These are phyloP conservation scores for Stevia rebaudiana DNA, from an alignment of 140 eudicot species.

Conservation along the genomic window DNA sequence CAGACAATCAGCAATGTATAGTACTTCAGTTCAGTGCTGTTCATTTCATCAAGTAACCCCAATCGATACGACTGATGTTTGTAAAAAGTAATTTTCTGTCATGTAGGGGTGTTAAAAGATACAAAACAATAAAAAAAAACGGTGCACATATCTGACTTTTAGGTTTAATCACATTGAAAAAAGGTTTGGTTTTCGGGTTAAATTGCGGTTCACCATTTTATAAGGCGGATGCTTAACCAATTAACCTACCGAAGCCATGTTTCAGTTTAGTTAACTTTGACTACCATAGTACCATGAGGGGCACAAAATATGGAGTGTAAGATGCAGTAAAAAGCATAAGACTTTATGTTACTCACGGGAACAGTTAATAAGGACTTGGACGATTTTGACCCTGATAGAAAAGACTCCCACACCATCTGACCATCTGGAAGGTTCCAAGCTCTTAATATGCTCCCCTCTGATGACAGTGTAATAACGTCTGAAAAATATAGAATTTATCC, in stretches of 20 bases:
- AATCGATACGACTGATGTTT: neutral
- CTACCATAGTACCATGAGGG: conserved; percentile 10
- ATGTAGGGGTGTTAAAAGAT: neutral
- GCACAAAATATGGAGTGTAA: neutral
- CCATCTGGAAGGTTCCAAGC: conserved; percentile 99
- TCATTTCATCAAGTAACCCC: neutral
- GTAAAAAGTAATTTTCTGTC: neutral
- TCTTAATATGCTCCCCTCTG: conserved; percentile 80
- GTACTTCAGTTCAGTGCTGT: neutral
- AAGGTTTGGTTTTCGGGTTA: neutral
- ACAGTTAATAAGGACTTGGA: conserved; percentile 55
- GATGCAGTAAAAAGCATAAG: conserved; percentile 1
- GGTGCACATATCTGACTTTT: neutral
- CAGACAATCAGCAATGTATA: neutral
- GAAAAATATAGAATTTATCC: conserved; percentile 14
- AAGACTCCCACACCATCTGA: conserved; percentile 97
- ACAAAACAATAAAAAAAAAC: neutral
- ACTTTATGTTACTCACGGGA: conserved; percentile 42
- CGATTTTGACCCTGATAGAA: conserved; percentile 54
- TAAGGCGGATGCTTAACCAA: neutral
- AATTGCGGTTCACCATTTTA: neutral
- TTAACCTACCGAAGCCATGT: neutral
- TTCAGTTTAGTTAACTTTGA: conserved; percentile 9
- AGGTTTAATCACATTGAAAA: neutral
- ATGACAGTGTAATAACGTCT: conserved; percentile 88